Evolutionary conservation across 371 early-diverging fungal genomes (phyloP), one percentile per base, ranked within the genome.

Genomic region (Rhizopus stolonifer): DNA sequence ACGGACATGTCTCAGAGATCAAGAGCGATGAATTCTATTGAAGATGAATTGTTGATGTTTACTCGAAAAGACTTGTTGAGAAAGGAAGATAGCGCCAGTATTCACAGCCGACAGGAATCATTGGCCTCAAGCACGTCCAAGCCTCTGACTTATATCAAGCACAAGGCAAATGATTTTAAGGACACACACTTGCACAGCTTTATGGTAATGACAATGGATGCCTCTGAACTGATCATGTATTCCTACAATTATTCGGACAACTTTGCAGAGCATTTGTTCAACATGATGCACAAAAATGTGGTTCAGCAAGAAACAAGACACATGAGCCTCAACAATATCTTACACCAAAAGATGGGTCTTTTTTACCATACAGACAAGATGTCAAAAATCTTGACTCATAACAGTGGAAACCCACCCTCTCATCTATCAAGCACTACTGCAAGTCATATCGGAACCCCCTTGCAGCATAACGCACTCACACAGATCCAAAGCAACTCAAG

Each of bases 331-430:
- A 74, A 79, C 45, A 83, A 79, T 39, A 81, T 88, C 19, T 38
- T 88, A 6, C 72, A 83, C 47, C 88, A 88, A 56, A 88, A 88
- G 46, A 70, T 88, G 74, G 88, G 88, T 2, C 65, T 86, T 3
- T 88, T 88, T 54, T 75, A 82, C 42, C 85, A 86, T 50, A 64
- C 75, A 0, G 47, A 76, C 31, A 56, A 56, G 42, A 34, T 72
- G 67, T 43, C 63, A n/a, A 31, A 53, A 2, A 61, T 67, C 13
- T 2, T 69, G 6, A 36, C 56, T 18, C 58, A 49, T 8, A 48
- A 33, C 10, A 21, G 25, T 40, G 15, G n/a, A 42, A 19, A 17
- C 7, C 18, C 42, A 19, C 42, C 42, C 9, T 21, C 19, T 1
- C 9, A 7, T 3, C 21, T 7, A 19, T 19, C 7, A 5, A 42